Conservation (phyloP, 352 stramenopile species). For the Phytophthora vignae region DNA sequence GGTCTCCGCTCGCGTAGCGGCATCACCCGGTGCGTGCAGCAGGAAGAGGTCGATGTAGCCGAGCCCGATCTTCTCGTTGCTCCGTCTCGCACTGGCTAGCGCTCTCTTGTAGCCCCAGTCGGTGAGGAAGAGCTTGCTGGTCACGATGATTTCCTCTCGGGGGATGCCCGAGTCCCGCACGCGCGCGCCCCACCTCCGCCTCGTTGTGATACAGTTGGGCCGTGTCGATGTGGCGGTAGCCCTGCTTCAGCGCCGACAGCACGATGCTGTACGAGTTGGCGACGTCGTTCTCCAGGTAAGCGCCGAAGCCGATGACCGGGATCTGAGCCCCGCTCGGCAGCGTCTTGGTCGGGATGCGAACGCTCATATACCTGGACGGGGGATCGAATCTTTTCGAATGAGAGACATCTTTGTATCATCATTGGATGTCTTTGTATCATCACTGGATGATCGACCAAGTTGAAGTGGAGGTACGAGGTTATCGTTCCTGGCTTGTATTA, state of each 20-base stretch:
- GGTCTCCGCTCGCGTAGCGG: conserved; percentile 46
- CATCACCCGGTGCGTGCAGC: conserved; percentile 68
- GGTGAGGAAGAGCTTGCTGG: conserved; percentile 76
- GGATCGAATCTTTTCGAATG: conserved; percentile 18
- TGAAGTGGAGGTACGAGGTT: neutral
- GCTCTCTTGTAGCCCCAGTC: conserved; percentile 80
- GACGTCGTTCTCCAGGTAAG: conserved; percentile 59
- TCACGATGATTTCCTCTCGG: conserved; percentile 85
- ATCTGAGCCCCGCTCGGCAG: conserved; percentile 58
- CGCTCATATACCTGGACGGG: conserved; percentile 11
- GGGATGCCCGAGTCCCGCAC: conserved; percentile 76
- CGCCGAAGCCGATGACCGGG: conserved; percentile 60
- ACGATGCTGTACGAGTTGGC: conserved; percentile 69
- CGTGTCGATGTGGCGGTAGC: conserved; percentile 92
- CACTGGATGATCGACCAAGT: neutral
- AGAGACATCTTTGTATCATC: neutral
- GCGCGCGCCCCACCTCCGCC: conserved; percentile 72
- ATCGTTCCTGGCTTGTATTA: neutral
- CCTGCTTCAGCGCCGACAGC: conserved; percentile 62
- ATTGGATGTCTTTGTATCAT: too few relatives aligned
- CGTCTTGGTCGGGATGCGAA: conserved; percentile 38
- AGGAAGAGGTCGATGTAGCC: conserved; percentile 90
- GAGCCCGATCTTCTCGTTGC: conserved; percentile 69
- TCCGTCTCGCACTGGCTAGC: conserved; percentile 54
- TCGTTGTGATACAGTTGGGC: conserved; percentile 91